Base-by-base conservation (phyloP, 83 land plant species). In the Picea abies region DNA sequence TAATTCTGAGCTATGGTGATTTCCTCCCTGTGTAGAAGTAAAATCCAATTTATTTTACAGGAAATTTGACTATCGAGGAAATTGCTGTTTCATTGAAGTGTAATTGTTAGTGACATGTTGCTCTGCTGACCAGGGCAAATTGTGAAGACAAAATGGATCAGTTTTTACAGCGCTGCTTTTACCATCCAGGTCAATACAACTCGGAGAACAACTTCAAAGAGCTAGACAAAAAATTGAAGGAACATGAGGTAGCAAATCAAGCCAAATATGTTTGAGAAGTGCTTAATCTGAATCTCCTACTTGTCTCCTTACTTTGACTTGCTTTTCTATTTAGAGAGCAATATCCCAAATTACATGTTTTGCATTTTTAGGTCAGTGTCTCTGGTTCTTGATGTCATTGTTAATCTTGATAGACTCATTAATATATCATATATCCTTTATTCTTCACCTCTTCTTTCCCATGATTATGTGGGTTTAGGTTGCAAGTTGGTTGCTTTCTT, bases 151-250 rank as follows among this genome's bases (percentile, higher is more conserved):
- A 95, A 83, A 95, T 94, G 86, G 90, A 90, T 4, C 80, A 89
- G 82, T 97, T 97, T 83, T 82, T 97, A 60, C 79, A 85, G 60
- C 88, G 92, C 49, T 97, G 99, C 79, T 97, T 95, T 82, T 95
- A 93, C 85, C 97, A 94, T 66, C 85, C 98, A 11, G 99, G 99
- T 25, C 96, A 92, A 85, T 96, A 97, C 82, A 87, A 82, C 79
- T 96, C 98, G 17, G 95, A 95, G 86, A 94, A 91, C 4, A 58
- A 92, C 83, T 97, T 97, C 66, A 60, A 80, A 37, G 88, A 92
- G 67, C 85, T 97, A 64, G 90, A 91, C 85, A 60, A 62, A 78
- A 94, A 95, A 76, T 89, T 97, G 56, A 89, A 93, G 82, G 90
- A 92, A 64, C 90, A 93, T 63, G 99, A 97, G 98, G 99, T 96